Conservation (phyloP, 257 asterid species). For the Solanum phureja region DNA sequence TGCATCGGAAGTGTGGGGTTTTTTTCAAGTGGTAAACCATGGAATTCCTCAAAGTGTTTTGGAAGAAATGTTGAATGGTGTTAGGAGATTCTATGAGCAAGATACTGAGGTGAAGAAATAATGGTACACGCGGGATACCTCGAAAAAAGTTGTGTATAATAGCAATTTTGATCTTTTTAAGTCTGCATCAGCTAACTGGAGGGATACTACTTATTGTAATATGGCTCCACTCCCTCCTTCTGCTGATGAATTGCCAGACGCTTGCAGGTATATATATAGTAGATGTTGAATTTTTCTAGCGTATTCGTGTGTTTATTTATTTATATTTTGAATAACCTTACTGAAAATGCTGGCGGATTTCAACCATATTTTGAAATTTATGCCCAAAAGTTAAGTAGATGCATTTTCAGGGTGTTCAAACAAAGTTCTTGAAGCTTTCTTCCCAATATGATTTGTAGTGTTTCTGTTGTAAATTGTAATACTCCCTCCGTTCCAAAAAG, state of each 20-base stretch:
- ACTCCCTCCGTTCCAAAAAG: too few relatives aligned
- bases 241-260: slow-evolving; percentile 1
- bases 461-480: not conserved
- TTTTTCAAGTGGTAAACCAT: slow-evolving; percentile 44
- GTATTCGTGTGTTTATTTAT: not conserved
- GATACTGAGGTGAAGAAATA: not conserved
- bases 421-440: not conserved
- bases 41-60: slow-evolving; percentile 13
- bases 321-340: not conserved
- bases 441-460: not conserved
- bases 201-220: not conserved
- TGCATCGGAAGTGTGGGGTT: slow-evolving; percentile 37
- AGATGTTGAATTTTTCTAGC: not conserved
- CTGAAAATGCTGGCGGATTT: not conserved
- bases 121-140: not conserved
- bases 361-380: not conserved
- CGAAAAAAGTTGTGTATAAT: not conserved
- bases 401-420: not conserved
- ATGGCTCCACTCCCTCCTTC: not conserved
- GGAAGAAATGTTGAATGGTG: slow-evolving; percentile 20
- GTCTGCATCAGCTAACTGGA: slow-evolving; percentile 7
- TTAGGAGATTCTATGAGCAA: slow-evolving; percentile 14
- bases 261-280: not conserved
- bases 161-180: slow-evolving; percentile 2
- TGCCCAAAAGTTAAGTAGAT: too few relatives aligned